Conservation (phyloP, 352 stramenopile genomes). For the Discostella stelligera region DNA sequence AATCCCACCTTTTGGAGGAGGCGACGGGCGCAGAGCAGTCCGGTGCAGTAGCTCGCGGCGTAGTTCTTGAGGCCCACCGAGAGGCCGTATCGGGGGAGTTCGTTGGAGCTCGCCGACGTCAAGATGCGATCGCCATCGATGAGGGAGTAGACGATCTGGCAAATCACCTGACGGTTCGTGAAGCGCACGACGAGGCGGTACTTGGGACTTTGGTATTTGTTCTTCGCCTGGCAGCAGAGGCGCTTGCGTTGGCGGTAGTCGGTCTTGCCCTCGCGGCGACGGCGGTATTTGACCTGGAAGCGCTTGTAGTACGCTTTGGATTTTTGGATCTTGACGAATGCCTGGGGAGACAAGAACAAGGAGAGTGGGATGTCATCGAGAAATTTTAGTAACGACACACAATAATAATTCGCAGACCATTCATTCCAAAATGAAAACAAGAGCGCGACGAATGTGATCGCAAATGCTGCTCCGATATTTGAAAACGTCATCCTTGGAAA, state of each 20-base stretch:
- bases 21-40: constrained; percentile 84
- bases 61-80: constrained; percentile 99
- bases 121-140: constrained; percentile 98
- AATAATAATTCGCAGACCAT: no score
- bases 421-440: no score
- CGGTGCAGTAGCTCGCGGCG: constrained; percentile 95
- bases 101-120: constrained; percentile 90
- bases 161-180: constrained; percentile 96
- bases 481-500: no score
- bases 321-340: constrained; percentile 98
- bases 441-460: no score
- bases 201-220: constrained; percentile 99
- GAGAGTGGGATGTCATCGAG: not conserved
- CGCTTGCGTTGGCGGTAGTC: constrained; percentile 99
- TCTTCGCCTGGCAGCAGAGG: constrained; percentile 98
- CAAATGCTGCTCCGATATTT: no score
- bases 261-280: constrained; percentile 97
- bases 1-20: constrained; percentile 97
- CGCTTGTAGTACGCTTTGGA: constrained; percentile 99
- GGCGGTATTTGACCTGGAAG: constrained; percentile 98
- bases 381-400: no score
- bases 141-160: constrained; percentile 97
- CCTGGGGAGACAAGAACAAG: constrained; percentile 10
- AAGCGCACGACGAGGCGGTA: constrained; percentile 83
- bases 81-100: constrained; percentile 96